phyloP scores from a whole-genome alignment of 1,139 yeast species.

The Geotrichum siamense region DNA sequence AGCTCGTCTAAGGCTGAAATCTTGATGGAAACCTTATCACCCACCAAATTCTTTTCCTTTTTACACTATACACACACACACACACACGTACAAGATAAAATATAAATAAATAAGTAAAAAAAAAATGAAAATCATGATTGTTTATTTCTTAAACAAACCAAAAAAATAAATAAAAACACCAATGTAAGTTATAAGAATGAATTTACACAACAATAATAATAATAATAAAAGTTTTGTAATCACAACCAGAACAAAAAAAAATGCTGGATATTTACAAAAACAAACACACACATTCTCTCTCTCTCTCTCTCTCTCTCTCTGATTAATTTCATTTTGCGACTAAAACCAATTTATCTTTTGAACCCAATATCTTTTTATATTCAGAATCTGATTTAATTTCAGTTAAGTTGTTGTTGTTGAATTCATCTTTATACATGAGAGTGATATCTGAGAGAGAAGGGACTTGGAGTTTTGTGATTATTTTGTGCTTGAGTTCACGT shows the following conservation, averaged over 20 bases:
- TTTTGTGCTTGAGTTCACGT: conserved; percentile 53
- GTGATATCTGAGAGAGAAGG: conserved; percentile 21
- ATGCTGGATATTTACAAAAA: background rate
- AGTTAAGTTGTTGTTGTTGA: conserved; percentile 26
- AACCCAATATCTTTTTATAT: conserved; percentile 29
- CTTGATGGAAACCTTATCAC: too few relatives aligned
- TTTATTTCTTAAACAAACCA: too few relatives aligned
- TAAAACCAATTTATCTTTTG: conserved; percentile 33
- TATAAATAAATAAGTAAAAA: too few relatives aligned
- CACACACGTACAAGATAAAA: too few relatives aligned
- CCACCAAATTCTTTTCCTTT: too few relatives aligned
- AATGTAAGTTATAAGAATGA: background rate
- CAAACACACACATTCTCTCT: background rate
- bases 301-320: too few relatives aligned
- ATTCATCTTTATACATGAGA: conserved; percentile 30
- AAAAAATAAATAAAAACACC: background rate
- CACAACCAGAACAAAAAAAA: background rate
- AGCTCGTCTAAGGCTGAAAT: too few relatives aligned
- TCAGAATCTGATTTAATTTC: conserved; percentile 30
- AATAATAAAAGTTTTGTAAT: background rate
- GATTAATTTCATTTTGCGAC: conserved; percentile 24
- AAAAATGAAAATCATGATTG: too few relatives aligned
- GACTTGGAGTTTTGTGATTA: conserved; percentile 54
- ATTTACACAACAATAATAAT: background rate
- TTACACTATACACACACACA: too few relatives aligned